Base-by-base conservation (phyloP, 2,329 filamentous ascomycete species). In the Pestalotiopsis sp. region DNA sequence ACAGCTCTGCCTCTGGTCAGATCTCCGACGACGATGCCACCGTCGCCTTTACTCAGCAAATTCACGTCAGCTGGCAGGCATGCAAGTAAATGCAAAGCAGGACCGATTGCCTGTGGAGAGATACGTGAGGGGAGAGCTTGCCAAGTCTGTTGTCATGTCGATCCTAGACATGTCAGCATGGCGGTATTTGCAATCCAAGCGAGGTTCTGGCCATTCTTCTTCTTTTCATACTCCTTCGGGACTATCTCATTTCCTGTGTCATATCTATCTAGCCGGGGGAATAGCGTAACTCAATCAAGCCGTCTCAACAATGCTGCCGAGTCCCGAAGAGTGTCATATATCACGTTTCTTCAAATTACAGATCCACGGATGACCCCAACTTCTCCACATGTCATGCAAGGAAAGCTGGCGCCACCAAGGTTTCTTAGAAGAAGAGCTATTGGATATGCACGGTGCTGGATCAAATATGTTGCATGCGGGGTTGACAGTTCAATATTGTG, bases 1-100 rank as follows among this genome's bases (percentile, higher is more conserved):
- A 82, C 75, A 49, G 71, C 60, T 75, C 72, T 23, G 82, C 82
- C 68, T 75, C 68, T 7, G 82, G 82, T 69, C 75, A 80, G 73
- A 79, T 83, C 75, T 82, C 81, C 20, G 80, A 84, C 74, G 82
- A 84, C 72, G 82, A 84, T 62, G 82, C 82, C 64, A 84, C 82
- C 45, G 78, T 83, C 64, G 80, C 81, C 58, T 80, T 83, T 71
- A 82, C 80, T 27, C 82, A 84, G 75, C 81, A 84, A 77, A 66
- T 83, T 65, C 80, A 84, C 74, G 77, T 84, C 68, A 71, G 73
- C 69, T 84, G 82, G 82, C 77, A 78, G 62, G 66, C 75, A n/a
- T 78, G 77, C 68, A 73, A 75, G 13, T 41, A 38, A 39, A 14
- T 14, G 57, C 11, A 23, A 7, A 59, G 12, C 14, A 64, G 25